These are phyloP conservation scores for Scheffersomyces stambukii DNA, from an alignment of 1,139 yeast genomes.

Conservation along the genomic window DNA sequence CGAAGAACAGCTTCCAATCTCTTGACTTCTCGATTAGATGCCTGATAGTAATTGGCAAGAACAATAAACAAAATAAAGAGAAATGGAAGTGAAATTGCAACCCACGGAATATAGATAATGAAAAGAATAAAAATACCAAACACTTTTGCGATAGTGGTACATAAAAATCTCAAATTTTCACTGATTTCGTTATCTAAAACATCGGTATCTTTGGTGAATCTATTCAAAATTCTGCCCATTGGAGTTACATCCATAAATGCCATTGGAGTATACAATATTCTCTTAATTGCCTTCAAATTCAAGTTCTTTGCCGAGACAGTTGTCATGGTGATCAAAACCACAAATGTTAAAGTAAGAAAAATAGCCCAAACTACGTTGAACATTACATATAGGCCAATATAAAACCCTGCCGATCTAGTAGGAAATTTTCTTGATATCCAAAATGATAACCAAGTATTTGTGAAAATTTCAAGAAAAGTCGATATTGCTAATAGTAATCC, in stretches of 20 bases:
- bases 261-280: slow-evolving; percentile 53
- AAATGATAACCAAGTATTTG: slow-evolving; percentile 81
- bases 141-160: slow-evolving; percentile 50
- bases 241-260: slow-evolving; percentile 58
- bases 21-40: slow-evolving; percentile 34
- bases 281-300: slow-evolving; percentile 38
- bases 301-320: slow-evolving; percentile 45
- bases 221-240: slow-evolving; percentile 54
- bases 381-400: slow-evolving; percentile 70
- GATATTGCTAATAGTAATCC: slow-evolving; percentile 26
- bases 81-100: slow-evolving; percentile 66
- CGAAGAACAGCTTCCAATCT: slow-evolving; percentile 41
- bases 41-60: slow-evolving; percentile 54
- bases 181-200: slow-evolving; percentile 72
- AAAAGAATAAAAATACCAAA: slow-evolving; percentile 63
- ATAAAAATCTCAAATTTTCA: slow-evolving; percentile 51
- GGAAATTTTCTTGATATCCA: slow-evolving; percentile 66
- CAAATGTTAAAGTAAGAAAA: slow-evolving; percentile 40
- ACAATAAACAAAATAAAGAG: slow-evolving; percentile 41
- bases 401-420: slow-evolving; percentile 45
- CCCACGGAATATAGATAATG: slow-evolving; percentile 68
- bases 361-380: slow-evolving; percentile 40
- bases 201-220: slow-evolving; percentile 80
- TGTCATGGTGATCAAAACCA: slow-evolving; percentile 46
- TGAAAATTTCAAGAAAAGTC: slow-evolving; percentile 60